A percentile compares a stretch with the other conserved stretches of the same genome.
Conservation (phyloP, 345 rosid species). For the Murraya koenigii region DNA sequence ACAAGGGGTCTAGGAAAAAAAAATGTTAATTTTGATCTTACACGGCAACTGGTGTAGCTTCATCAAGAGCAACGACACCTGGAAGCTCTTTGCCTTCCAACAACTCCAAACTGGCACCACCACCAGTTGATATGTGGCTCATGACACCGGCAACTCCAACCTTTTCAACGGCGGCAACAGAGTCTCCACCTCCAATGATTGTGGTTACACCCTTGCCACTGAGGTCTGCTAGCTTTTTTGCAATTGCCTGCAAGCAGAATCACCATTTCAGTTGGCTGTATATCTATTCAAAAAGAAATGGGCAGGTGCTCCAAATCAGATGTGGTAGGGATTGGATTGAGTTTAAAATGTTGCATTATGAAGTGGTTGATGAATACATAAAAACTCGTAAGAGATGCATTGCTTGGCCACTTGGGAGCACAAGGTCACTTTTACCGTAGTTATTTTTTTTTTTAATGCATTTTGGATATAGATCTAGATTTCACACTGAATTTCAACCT, state of each 20-base stretch:
- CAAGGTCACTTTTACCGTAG: not conserved
- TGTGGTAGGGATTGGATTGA: not conserved
- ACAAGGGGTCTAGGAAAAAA: not conserved
- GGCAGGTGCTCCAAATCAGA: not conserved
- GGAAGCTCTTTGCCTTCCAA: constrained; percentile 85
- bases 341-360: not conserved
- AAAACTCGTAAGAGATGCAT: not conserved
- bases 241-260: constrained; percentile 55
- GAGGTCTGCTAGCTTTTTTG: constrained; percentile 89
- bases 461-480: not conserved
- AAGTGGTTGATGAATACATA: not conserved
- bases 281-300: not conserved
- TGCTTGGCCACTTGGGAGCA: constrained; percentile 3
- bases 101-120: constrained; percentile 91
- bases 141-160: constrained; percentile 73
- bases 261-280: not conserved
- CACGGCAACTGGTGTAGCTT: constrained; percentile 50
- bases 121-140: constrained; percentile 94
- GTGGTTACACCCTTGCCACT: constrained; percentile 82
- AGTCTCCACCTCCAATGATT: constrained; percentile 87
- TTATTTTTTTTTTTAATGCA: too few species aligned
- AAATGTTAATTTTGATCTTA: constrained; percentile 23
- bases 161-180: constrained; percentile 81
- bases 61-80: constrained; percentile 80
- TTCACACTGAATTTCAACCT: not conserved